phyloP scores from a whole-genome alignment of 164 flowering plant genomes.

The Magnolia changhungtana region DNA sequence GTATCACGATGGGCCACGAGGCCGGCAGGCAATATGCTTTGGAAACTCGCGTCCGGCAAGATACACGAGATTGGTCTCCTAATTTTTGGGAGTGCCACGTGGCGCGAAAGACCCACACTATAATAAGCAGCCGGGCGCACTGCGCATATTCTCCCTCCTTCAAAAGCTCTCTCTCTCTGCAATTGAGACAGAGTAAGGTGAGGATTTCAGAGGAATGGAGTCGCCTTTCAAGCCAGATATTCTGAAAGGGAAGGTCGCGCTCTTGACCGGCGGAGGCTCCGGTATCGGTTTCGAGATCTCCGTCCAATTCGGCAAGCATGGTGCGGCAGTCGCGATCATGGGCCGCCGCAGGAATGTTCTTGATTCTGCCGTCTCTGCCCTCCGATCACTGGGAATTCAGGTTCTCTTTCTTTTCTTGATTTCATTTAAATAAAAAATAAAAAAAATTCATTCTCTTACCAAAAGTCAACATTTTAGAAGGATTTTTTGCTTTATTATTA shows the following conservation, averaged over 20 bases:
- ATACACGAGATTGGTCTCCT: too few relatives aligned
- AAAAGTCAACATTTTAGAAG: neutral
- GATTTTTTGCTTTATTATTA: neutral
- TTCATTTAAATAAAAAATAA: too few relatives aligned
- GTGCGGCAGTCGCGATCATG: constrained; percentile 81
- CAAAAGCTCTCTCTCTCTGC: too few relatives aligned
- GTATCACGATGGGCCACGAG: too few relatives aligned
- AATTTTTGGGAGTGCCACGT: too few relatives aligned
- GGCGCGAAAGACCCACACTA: too few relatives aligned
- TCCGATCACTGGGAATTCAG: constrained; percentile 56
- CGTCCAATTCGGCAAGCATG: constrained; percentile 74
- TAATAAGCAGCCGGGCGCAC: too few relatives aligned
- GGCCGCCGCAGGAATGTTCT: constrained; percentile 75
- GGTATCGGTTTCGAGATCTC: constrained; percentile 84
- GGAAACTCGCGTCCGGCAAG: too few relatives aligned
- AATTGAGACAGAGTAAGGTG: too few relatives aligned
- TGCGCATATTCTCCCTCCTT: too few relatives aligned
- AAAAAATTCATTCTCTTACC: too few relatives aligned
- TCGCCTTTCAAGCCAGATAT: constrained; percentile 71
- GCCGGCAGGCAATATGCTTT: too few relatives aligned
- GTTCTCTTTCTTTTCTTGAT: constrained; percentile 20
- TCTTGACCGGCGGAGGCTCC: constrained; percentile 84
- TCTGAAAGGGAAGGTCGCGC: constrained; percentile 67
- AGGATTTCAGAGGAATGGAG: constrained; percentile 36
- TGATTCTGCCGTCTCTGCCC: constrained; percentile 64